Percentiles rank a stretch among this genome's conserved stretches.
Conservation (phyloP, 2,329 filamentous ascomycete genomes). For the Penicillium sp. region DNA sequence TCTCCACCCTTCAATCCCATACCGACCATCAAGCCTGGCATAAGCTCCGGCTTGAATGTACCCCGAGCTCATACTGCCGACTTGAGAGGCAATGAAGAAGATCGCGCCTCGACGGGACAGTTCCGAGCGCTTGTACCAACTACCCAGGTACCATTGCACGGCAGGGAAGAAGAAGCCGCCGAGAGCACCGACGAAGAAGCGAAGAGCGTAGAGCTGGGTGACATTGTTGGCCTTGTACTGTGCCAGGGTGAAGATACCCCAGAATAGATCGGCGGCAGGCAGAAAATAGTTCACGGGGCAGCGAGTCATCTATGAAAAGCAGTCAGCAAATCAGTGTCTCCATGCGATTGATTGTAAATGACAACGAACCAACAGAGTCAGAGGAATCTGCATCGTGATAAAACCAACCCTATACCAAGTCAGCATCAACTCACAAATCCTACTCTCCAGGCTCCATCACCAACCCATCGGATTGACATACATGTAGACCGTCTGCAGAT, state of each 20-base stretch:
- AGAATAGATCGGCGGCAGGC: conserved; percentile 19
- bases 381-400: conserved; percentile 22
- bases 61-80: conserved; percentile 26
- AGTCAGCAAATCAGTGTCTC: not conserved
- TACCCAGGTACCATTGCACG: conserved; percentile 25
- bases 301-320: conserved; percentile 15
- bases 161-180: conserved; percentile 36
- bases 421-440: not conserved
- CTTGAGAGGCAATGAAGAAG: conserved; percentile 26
- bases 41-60: conserved; percentile 27
- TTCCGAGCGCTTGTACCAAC: conserved; percentile 27
- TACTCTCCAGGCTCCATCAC: not conserved
- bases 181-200: conserved; percentile 38
- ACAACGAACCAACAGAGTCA: conserved; percentile 17
- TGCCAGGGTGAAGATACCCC: conserved; percentile 20
- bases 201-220: conserved; percentile 31
- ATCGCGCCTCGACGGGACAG: conserved; percentile 25
- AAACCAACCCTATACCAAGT: conserved; percentile 16
- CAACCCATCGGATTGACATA: not conserved
- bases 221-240: conserved; percentile 22
- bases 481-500: conserved; percentile 24
- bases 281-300: conserved; percentile 23
- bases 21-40: conserved; percentile 17
- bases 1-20: conserved; percentile 21
- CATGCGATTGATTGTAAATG: not conserved